phyloP scores from a whole-genome alignment of 306 rosid species.

The Trichosanthes cucumerina region DNA sequence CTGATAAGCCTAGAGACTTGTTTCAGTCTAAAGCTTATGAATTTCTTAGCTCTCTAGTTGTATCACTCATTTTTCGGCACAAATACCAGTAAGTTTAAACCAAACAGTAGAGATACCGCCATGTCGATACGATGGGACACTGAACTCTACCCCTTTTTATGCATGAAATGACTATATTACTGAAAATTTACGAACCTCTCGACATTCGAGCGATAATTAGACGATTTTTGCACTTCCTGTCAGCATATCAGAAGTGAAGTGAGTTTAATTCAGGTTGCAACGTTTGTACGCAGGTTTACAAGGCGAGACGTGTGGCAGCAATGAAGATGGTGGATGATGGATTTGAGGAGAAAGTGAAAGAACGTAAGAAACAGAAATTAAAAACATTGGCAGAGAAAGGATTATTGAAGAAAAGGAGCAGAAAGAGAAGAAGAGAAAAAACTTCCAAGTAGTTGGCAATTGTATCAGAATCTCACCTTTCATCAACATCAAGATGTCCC shows the following conservation, averaged over 20 bases:
- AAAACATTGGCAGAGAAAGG: slow-evolving; percentile 60
- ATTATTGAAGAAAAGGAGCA: slow-evolving; percentile 38
- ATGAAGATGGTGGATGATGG: slow-evolving; percentile 87
- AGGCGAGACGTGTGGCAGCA: slow-evolving; percentile 56
- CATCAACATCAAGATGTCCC: neutral
- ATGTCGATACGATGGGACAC: neutral
- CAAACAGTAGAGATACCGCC: neutral
- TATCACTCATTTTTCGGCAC: neutral
- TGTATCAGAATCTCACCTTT: neutral
- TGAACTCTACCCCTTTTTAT: neutral
- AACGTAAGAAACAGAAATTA: slow-evolving; percentile 54
- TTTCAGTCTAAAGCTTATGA: neutral
- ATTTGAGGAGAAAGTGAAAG: slow-evolving; percentile 63
- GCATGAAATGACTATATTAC: neutral
- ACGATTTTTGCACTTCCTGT: neutral
- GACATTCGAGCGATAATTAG: neutral
- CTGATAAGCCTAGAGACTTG: neutral
- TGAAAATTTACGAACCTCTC: neutral
- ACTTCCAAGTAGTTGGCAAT: slow-evolving; percentile 8
- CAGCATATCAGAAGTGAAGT: neutral
- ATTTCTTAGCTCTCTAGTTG: neutral
- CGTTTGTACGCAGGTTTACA: slow-evolving; percentile 23
- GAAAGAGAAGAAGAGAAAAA: slow-evolving; percentile 36
- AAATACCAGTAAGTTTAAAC: neutral
- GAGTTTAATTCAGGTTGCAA: neutral